Base-by-base conservation (phyloP, 192 early-diverging fungal species). In the Coemansia sp. region DNA sequence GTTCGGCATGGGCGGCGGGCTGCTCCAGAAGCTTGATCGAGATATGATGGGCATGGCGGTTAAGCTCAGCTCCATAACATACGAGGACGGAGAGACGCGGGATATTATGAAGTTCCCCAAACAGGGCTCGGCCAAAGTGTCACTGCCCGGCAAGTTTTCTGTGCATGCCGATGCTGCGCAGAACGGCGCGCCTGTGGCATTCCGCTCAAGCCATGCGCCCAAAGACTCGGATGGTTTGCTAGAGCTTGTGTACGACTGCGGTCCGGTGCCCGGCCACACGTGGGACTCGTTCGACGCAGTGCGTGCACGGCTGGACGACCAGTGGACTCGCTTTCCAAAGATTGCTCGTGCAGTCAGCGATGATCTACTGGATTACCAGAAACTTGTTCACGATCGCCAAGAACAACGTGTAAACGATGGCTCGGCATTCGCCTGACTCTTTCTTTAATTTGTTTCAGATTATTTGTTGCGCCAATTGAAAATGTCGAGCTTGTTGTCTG, bases 31-130 rank as follows among this genome's bases (percentile, higher is more conserved):
- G 82, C 67, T 95, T 47, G 89, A 95, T 82, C 84, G 93, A 14
- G 93, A 95, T 64, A 90, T 88, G 0, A 86, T 92, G 88, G 88
- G 86, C 51, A 90, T 92, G 76, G 93, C 93, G 0, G 87, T 90
- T n/a, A 95, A 95, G 78, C 75, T 95, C 25, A 85, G 69, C 61
- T 77, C 86, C 22, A 82, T 95, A 39, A 83, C 78, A 0, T 89
- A 93, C 62, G 63, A 31, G 9, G 88, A 91, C 69, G 93, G 91
- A 12, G 68, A 61, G 12, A 62, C 66, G 19, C 66, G 90, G 66
- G 87, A 93, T 62, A 86, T 93, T 6, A 95, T 95, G 93, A 95
- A 95, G 71, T 87, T 85, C 47, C 93, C 93, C 21, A 90, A 90
- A 62, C 83, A 84, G 2, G 93, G 88, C 17, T 58, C 83, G 0